Base-by-base conservation (phyloP, 768 basidiomycete species). In the Gloeopeniophorella convolvens region DNA sequence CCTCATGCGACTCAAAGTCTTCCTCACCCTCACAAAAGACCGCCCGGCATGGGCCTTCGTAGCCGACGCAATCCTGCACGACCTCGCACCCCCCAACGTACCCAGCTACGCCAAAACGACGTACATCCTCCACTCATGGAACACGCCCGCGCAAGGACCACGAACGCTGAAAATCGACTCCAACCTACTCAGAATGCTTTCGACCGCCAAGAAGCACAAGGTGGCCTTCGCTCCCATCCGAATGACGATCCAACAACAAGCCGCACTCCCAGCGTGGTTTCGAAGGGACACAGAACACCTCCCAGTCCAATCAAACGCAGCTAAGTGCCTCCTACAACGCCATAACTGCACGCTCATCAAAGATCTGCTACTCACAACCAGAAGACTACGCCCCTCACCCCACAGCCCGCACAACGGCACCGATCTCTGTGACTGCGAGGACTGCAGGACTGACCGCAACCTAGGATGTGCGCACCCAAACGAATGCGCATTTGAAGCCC, bases 1-100 rank as follows among this genome's bases (percentile, higher is more conserved):
- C 1, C 11, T 61, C 0, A 46, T 27, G 1, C 60, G 60, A 59
- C 12, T 58, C 0, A 51, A 45, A 26, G 13, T 10, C 0, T 58
- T 57, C 53, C 59, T 61, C 0, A 24, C 57, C 37, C 16, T 52
- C 0, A 20, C 33, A 0, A 3, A 1, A 0, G 3, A n/a, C 0
- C 35, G 54, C 2, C 56, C 51, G 0, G 11, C 15, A 0, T 62
- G 61, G 61, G 61, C 60, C 0, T 52, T 13, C 32, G 12, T 50
- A 0, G 32, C 46, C 0, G 60, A 62, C 15, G 1, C 16, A 0
- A 20, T 59, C 0, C 39, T 59, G 3, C 35, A 45, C 12, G 9
- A 35, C 0, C 2, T 50, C 1, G 48, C 50, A 5, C 47, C 44
- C 2, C 2, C 5, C 0, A n/a, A 11, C 4, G 18, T 53, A 0